A percentile compares a stretch with the other conserved stretches of the same genome.
These are phyloP conservation scores for Glebionis coronaria DNA, from an alignment of 129 eudicot species.

Conservation along the genomic window DNA sequence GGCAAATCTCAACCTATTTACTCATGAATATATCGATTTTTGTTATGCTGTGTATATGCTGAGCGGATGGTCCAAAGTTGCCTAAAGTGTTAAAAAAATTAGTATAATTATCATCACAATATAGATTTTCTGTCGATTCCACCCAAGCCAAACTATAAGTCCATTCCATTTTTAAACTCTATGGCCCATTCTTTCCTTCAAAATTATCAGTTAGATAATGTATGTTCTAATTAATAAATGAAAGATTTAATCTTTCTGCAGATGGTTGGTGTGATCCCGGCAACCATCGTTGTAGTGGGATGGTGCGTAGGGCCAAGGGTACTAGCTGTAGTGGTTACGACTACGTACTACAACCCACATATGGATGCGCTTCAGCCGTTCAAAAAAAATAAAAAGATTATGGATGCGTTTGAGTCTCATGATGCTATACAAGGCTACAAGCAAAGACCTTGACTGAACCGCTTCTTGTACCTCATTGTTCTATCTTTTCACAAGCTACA, in stretches of 20 bases:
- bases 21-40: too few species aligned
- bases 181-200: neutral
- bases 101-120: too few species aligned
- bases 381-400: too few species aligned
- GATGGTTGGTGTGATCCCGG: conserved; percentile 5
- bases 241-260: neutral
- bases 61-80: neutral
- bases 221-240: neutral
- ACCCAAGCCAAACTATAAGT: neutral
- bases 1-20: too few species aligned
- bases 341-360: conserved; percentile 3
- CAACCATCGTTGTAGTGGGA: neutral
- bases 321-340: conserved; percentile 4
- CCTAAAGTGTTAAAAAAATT: too few species aligned
- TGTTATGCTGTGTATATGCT: too few species aligned
- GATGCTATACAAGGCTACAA: too few species aligned
- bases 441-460: too few species aligned
- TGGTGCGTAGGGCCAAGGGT: conserved; percentile 1
- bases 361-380: too few species aligned
- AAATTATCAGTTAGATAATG: neutral
- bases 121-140: neutral
- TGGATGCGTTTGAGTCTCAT: too few species aligned
- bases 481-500: too few species aligned
- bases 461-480: too few species aligned
- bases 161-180: neutral